Evolutionary conservation across 495 filamentous ascomycete species (phyloP), one percentile per base, ranked within the genome.

Genomic region (Viridothelium virens): DNA sequence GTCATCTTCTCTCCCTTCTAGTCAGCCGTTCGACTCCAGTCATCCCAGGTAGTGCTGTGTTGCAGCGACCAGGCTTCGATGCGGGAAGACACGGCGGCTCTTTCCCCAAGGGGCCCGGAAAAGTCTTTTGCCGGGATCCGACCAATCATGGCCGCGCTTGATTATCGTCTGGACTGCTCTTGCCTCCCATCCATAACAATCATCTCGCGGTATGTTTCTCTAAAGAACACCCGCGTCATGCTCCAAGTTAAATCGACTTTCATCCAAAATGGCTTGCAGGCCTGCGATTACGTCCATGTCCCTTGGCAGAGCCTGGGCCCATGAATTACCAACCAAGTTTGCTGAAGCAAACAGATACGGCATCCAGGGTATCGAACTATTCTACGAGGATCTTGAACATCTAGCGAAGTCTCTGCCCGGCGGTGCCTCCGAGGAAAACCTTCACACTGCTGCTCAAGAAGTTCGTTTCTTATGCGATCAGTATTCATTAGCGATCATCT

Each of bases 321-420:
- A 88, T 68, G 76, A 80, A 14, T 80, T 93, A 16, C 75, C 77
- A 5, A 72, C 80, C 70, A 92, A 91, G 74, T 80, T 95, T 34
- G 80, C 84, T 65, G 81, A 83, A 70, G 89, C 90, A 16, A 77
- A 83, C 18, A 77, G 78, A 41, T 80, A 88, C 67, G 88, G 88
- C 25, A 86, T 88, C 74, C 73, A 83, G 66, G 89, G 86, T 48
- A 85, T 92, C 69, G 91, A 93, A 74, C 79, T 91, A 41, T 91
- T 91, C 80, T 86, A 87, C 74, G 91, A 93, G 75, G 90, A 95
- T 75, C 82, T 92, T 38, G 78, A 83, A 67, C 82, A 85, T 71
- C 69, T 89, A 37, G 87, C 87, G 6, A 68, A 74, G 38, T 47
- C 59, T 47, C 25, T 72, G 56, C 6, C 66, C 16, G 56, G 65